Evolutionary conservation across 1,139 yeast species (phyloP).

Genomic region (Hemisphaericaspora subhashii): DNA sequence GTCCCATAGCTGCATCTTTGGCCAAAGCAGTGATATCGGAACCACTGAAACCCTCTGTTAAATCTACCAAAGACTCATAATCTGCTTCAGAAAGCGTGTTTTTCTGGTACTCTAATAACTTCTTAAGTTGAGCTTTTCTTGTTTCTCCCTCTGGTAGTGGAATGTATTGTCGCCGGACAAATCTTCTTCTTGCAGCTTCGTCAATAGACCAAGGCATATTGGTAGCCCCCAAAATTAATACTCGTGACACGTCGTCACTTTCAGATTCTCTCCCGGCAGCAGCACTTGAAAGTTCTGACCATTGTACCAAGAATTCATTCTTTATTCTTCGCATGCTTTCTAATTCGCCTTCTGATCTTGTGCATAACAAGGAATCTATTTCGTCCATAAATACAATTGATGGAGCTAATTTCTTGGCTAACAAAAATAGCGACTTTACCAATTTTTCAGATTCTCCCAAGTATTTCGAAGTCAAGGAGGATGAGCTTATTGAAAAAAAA

Average conservation of each 20-base stretch:
- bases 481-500: conserved; percentile 88
- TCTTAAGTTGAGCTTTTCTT: conserved; percentile 67
- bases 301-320: conserved; percentile 91
- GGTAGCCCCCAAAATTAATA: conserved; percentile 91
- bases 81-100: conserved; percentile 69
- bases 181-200: conserved; percentile 95
- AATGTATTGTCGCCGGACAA: conserved; percentile 89
- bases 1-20: conserved; percentile 99
- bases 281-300: conserved; percentile 93
- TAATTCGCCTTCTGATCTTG: conserved; percentile 86
- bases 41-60: conserved; percentile 86
- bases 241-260: conserved; percentile 64
- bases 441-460: conserved; percentile 94
- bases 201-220: conserved; percentile 98
- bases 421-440: conserved; percentile 81
- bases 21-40: conserved; percentile 94
- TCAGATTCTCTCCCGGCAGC: conserved; percentile 74
- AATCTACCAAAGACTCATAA: conserved; percentile 54
- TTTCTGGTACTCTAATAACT: conserved; percentile 72
- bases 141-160: conserved; percentile 92
- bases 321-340: conserved; percentile 91
- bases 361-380: conserved; percentile 85
- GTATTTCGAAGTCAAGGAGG: conserved; percentile 87
- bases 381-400: conserved; percentile 95
- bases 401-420: conserved; percentile 88